Percentiles rank a stretch among this genome's conserved stretches.
Evolutionary conservation across 371 early-diverging fungal species (phyloP).

Genomic region (Rhizomucor pusillus): DNA sequence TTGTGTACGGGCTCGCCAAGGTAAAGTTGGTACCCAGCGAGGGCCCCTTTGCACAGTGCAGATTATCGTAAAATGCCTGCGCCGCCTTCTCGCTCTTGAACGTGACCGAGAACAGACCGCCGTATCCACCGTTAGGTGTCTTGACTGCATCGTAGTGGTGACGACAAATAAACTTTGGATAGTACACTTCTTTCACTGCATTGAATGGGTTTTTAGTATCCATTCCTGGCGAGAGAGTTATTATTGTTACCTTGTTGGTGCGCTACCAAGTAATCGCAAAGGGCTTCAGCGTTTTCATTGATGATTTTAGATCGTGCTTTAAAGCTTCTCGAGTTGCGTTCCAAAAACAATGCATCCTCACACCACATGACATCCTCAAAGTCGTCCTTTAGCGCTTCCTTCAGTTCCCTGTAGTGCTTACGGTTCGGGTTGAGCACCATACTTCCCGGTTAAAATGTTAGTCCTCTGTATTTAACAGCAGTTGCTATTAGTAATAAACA

Average conservation of each 20-base stretch:
- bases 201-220: no score
- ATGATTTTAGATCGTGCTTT: conserved; percentile 66
- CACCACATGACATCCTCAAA: conserved; percentile 88
- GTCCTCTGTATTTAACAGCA: no score
- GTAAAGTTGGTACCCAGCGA: conserved; percentile 97
- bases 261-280: conserved; percentile 66
- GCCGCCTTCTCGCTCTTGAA: conserved; percentile 64
- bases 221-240: no score
- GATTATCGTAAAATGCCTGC: conserved; percentile 75
- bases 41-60: conserved; percentile 88
- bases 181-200: conserved; percentile 70
- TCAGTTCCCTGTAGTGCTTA: conserved; percentile 53
- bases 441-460: conserved; percentile 35
- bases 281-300: conserved; percentile 76
- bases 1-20: conserved; percentile 89
- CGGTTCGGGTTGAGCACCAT: conserved; percentile 82
- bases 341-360: conserved; percentile 92
- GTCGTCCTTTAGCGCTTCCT: conserved; percentile 43
- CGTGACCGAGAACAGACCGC: conserved; percentile 85
- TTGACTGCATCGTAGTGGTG: conserved; percentile 66
- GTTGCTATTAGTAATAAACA: neutral
- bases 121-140: conserved; percentile 72
- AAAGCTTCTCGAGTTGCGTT: conserved; percentile 92
- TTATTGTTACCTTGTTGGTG: conserved; percentile 76
- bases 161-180: conserved; percentile 79